Conservation (phyloP, 495 filamentous ascomycete genomes). For the Penicillium coffeae region DNA sequence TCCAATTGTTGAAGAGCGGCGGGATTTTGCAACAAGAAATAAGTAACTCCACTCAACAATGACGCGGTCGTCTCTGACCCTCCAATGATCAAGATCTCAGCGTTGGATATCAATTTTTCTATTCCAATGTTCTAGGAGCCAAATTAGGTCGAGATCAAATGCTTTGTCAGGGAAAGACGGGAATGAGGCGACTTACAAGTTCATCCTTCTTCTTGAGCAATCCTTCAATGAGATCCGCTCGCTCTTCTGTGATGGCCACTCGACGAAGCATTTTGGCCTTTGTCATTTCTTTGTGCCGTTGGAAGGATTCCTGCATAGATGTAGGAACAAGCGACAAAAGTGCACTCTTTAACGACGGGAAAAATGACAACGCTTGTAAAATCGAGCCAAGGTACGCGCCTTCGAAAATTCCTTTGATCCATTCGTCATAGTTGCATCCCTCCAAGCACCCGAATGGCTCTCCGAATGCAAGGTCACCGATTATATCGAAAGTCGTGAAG, state of each 20-base stretch:
- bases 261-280: conserved; percentile 37
- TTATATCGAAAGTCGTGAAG: conserved; percentile 58
- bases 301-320: conserved; percentile 23
- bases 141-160: neutral
- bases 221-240: conserved; percentile 48
- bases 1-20: conserved; percentile 38
- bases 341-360: conserved; percentile 22
- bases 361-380: conserved; percentile 31
- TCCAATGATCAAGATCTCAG: conserved; percentile 42
- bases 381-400: conserved; percentile 23
- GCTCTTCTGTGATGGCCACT: conserved; percentile 33
- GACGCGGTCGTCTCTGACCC: conserved; percentile 63
- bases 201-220: conserved; percentile 46
- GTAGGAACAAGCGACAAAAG: conserved; percentile 14
- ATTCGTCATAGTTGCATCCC: conserved; percentile 46
- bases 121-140: neutral
- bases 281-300: conserved; percentile 32
- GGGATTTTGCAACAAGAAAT: conserved; percentile 46
- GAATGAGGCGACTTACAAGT: conserved; percentile 21
- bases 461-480: conserved; percentile 58
- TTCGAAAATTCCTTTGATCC: conserved; percentile 49
- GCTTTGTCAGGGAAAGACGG: neutral
- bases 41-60: conserved; percentile 49
- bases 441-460: conserved; percentile 55
- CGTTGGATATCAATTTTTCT: conserved; percentile 22